A percentile compares a stretch with the other conserved stretches of the same genome.
Conservation (phyloP, 495 filamentous ascomycete species). For the Penicillium antarcticum region DNA sequence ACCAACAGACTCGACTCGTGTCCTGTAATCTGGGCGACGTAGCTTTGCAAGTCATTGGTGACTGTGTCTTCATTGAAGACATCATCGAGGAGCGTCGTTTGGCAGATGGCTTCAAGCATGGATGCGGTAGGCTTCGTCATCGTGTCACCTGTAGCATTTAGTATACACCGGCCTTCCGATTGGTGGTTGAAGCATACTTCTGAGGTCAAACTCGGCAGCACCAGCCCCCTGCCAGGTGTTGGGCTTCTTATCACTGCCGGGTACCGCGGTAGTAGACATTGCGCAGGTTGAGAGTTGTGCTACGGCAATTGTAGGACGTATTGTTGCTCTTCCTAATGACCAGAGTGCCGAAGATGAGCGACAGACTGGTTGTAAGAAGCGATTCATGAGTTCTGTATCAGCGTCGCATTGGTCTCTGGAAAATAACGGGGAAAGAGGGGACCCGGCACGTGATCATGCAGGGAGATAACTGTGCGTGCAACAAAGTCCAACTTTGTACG, state of each 20-base stretch:
- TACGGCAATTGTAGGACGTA: conserved; percentile 7
- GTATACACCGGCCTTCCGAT: conserved; percentile 14
- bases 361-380: conserved; percentile 11
- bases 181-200: conserved; percentile 26
- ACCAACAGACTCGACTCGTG: conserved; percentile 73
- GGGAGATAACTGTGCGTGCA: not conserved
- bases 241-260: conserved; percentile 15
- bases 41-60: conserved; percentile 67
- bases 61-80: conserved; percentile 81
- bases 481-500: not conserved
- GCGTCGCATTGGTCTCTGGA: not conserved
- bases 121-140: conserved; percentile 79
- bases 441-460: conserved; percentile 14
- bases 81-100: conserved; percentile 69
- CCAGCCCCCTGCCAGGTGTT: conserved; percentile 58
- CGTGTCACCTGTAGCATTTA: conserved; percentile 53
- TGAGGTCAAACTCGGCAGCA: conserved; percentile 63
- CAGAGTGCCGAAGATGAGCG: conserved; percentile 8
- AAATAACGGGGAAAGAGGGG: conserved; percentile 9
- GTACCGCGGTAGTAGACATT: conserved; percentile 9
- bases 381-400: conserved; percentile 15
- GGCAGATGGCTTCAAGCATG: conserved; percentile 68
- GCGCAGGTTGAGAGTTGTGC: conserved; percentile 23
- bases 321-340: not conserved
- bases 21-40: conserved; percentile 65